These are phyloP conservation scores for Juglanconis oblonga DNA, from an alignment of 2,329 filamentous ascomycete genomes.

Conservation along the genomic window DNA sequence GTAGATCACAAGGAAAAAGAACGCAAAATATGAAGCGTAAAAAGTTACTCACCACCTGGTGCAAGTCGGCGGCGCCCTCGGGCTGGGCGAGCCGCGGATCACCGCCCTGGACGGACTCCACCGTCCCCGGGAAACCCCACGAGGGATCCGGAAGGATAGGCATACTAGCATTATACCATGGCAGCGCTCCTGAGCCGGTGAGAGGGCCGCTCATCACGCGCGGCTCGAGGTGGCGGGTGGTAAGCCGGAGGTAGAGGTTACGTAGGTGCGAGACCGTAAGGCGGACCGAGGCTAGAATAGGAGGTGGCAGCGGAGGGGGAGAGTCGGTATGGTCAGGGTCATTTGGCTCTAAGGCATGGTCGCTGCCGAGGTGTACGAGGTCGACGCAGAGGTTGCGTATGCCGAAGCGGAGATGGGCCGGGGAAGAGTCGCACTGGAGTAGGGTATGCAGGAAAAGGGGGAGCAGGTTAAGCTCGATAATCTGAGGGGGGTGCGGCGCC, in stretches of 20 bases:
- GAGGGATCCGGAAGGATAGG: neutral
- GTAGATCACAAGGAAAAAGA: neutral
- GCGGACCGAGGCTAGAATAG: neutral
- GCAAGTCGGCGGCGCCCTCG: neutral
- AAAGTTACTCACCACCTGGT: neutral
- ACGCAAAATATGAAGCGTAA: neutral
- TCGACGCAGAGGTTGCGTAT: slow-evolving; percentile 5
- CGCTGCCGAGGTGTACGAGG: neutral
- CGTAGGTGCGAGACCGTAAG: neutral
- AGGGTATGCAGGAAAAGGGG: slow-evolving; percentile 6
- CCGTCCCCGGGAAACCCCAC: neutral
- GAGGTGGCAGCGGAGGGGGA: neutral
- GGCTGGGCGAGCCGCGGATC: neutral
- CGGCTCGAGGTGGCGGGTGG: neutral
- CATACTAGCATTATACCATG: slow-evolving; percentile 9
- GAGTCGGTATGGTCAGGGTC: neutral
- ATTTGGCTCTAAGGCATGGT: neutral
- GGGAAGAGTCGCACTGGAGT: slow-evolving; percentile 1
- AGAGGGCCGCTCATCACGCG: slow-evolving; percentile 2
- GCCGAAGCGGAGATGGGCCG: neutral
- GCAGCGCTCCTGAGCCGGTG: neutral
- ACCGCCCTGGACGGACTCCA: neutral
- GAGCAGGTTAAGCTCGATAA: neutral
- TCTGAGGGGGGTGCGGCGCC: neutral
- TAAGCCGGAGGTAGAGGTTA: neutral